Evolutionary conservation across 192 early-diverging fungal species (phyloP).

Genomic region (Coemansia sp.): DNA sequence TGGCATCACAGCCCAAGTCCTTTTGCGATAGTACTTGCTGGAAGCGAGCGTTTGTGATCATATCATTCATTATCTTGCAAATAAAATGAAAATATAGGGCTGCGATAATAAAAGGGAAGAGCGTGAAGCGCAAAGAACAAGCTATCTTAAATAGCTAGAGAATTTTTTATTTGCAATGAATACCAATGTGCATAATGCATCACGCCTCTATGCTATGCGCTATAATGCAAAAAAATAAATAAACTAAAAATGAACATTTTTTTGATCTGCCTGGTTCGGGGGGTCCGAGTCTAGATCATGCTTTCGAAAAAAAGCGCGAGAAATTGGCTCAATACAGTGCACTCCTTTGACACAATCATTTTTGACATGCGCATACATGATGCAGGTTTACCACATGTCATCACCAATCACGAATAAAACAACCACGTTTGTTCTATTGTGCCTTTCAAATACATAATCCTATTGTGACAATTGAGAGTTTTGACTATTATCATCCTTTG

Average conservation of each 20-base stretch:
- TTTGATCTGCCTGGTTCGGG: neutral
- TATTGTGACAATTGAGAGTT: too few relatives aligned
- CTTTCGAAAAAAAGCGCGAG: neutral
- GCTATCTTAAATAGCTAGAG: neutral
- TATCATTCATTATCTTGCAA: neutral
- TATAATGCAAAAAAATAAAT: neutral
- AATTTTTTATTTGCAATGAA: neutral
- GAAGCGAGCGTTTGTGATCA: neutral
- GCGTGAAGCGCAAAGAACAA: neutral
- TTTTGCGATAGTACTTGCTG: neutral
- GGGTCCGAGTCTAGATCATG: neutral
- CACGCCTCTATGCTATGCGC: neutral
- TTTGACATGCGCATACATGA: too few relatives aligned
- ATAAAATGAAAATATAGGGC: neutral
- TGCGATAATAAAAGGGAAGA: neutral
- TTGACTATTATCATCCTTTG: too few relatives aligned
- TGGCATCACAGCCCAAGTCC: conserved; percentile 18
- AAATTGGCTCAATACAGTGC: too few relatives aligned
- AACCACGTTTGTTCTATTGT: too few relatives aligned
- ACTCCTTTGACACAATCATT: too few relatives aligned
- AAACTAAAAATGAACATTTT: neutral
- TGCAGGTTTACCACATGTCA: too few relatives aligned
- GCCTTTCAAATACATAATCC: too few relatives aligned
- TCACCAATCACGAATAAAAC: too few relatives aligned
- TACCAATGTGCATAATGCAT: neutral